Evolutionary conservation across 2,329 filamentous ascomycete genomes (phyloP).

Genomic region (Gaeumannomyces tritici): DNA sequence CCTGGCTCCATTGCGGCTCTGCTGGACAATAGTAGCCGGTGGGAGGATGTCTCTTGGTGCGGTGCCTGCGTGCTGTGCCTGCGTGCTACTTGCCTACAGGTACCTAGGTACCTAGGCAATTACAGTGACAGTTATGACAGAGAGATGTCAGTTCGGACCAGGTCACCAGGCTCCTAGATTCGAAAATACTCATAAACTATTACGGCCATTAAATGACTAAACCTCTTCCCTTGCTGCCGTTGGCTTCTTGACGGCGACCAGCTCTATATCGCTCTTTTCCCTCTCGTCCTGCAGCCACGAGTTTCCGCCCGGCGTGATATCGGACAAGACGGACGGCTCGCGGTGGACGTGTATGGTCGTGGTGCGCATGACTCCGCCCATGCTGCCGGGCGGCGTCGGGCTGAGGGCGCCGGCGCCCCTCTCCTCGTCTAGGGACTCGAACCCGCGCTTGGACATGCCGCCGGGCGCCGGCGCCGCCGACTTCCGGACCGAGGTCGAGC

Average conservation of each 20-base stretch:
- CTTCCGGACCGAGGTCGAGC: neutral
- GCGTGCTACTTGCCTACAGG: no score
- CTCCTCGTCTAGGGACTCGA: neutral
- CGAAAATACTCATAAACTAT: no score
- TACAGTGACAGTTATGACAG: no score
- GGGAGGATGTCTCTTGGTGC: no score
- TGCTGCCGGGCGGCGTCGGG: no score
- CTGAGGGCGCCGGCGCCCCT: neutral
- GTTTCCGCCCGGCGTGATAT: neutral
- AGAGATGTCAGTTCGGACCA: no score
- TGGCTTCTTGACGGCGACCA: neutral
- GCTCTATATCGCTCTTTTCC: neutral
- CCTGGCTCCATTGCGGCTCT: no score
- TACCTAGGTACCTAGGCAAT: no score
- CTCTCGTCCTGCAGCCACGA: neutral
- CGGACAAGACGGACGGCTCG: neutral
- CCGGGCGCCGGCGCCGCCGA: neutral
- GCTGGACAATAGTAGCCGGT: no score
- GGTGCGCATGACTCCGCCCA: neutral
- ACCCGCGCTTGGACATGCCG: neutral
- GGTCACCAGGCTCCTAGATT: no score
- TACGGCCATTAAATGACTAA: no score
- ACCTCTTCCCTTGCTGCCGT: neutral
- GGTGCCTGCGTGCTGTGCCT: no score
- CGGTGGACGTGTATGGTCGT: neutral